These are phyloP conservation scores for Mitragyna speciosa DNA, from an alignment of 257 asterid genomes.

Conservation along the genomic window DNA sequence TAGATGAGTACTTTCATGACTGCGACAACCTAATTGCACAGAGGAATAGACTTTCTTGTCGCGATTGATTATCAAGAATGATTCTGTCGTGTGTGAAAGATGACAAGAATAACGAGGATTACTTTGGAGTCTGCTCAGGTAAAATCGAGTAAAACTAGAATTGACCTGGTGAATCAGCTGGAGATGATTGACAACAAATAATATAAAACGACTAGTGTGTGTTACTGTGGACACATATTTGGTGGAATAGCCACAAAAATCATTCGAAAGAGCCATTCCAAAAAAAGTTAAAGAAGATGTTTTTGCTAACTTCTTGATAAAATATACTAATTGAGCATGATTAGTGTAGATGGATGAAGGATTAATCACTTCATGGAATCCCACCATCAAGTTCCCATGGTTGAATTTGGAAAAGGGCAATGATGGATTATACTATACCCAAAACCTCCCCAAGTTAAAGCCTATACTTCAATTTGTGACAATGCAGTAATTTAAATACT, in stretches of 20 bases:
- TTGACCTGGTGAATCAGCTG: background rate
- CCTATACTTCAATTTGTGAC: background rate
- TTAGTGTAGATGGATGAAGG: background rate
- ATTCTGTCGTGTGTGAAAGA: constrained; percentile 4
- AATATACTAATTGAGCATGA: background rate
- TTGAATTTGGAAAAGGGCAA: background rate
- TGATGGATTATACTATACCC: background rate
- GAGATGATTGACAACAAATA: background rate
- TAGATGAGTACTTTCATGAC: constrained; percentile 7
- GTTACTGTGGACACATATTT: background rate
- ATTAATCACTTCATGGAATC: background rate
- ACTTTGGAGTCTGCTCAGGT: background rate
- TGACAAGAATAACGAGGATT: background rate
- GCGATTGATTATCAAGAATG: constrained; percentile 8
- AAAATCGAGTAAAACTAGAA: background rate
- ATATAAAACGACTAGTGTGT: background rate
- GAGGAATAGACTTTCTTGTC: constrained; percentile 7
- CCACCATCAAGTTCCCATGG: background rate
- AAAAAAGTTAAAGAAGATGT: background rate
- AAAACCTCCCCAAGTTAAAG: background rate
- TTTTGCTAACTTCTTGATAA: background rate
- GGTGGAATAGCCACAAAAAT: constrained; percentile 9
- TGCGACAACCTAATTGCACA: background rate
- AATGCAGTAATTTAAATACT: too few species aligned
- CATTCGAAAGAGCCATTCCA: background rate